Evolutionary conservation across 495 filamentous ascomycete species (phyloP), one percentile per base, ranked within the genome.

Genomic region (Schizothecium vesticola): DNA sequence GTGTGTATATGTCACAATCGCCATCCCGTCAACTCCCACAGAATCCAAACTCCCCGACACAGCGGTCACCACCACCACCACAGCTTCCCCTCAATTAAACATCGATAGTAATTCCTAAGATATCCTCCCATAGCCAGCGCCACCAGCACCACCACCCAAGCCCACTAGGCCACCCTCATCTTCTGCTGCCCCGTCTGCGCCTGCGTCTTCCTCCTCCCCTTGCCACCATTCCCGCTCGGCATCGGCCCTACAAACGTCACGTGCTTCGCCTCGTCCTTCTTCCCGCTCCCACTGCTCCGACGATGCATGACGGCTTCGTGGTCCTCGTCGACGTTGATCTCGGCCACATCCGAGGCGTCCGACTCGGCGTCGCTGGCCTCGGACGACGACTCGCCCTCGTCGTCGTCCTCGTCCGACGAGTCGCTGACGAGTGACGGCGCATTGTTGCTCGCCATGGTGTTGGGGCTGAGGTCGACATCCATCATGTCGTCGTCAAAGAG

Each of bases 361-460:
- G 76, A 73, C 12, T 80, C 79, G 26, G 67, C 80, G 29, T 82
- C 81, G 57, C 79, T 79, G 55, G 74, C 72, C 10, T 83, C 82
- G 8, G 81, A 83, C 11, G 80, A 77, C 2, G 81, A 83, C 19
- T 78, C 79, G 33, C 80, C 81, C 61, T 81, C 80, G 2, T 88
- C 87, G 2, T 88, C 87, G 67, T 88, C 89, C 72, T 93, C 91
- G 72, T 91, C 89, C 64, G 88, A 90, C 74, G 94, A 90, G 76
- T 97, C 93, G 79, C 91, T 94, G 70, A 96, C 91, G 64, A 97
- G 81, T 56, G 92, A 94, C 13, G 93, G 93, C 12, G 91, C 90
- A 62, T 85, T 85, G 76, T 94, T 93, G 72, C 91, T 91, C 36
- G 91, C 87, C 31, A 90, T 80, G 7, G 92, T 92, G 69, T 92